Evolutionary conservation across 495 filamentous ascomycete species (phyloP).

Genomic region (Gamarada debralockiae): DNA sequence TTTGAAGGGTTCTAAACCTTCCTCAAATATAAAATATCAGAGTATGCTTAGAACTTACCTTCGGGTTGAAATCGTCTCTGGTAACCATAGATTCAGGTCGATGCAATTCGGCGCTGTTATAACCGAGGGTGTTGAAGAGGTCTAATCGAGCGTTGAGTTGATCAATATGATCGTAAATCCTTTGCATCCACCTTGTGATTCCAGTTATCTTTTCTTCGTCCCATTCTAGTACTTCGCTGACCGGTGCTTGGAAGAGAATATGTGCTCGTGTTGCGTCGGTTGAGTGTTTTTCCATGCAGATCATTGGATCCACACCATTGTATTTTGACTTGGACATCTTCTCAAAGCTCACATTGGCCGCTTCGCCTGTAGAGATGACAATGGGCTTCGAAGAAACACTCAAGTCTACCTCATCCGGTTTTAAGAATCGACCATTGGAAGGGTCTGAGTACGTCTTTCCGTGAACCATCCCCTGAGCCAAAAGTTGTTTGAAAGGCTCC

Average conservation of each 20-base stretch:
- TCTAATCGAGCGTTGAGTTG: no score
- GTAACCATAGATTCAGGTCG: no score
- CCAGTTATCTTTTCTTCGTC: constrained; percentile 80
- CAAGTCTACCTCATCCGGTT: constrained; percentile 70
- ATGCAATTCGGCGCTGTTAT: no score
- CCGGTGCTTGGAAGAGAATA: constrained; percentile 81
- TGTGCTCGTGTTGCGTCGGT: constrained; percentile 84
- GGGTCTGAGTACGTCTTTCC: constrained; percentile 80
- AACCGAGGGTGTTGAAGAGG: no score
- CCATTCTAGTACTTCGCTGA: constrained; percentile 82
- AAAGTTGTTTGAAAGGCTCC: constrained; percentile 77
- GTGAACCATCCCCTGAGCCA: constrained; percentile 91
- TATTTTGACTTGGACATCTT: constrained; percentile 98
- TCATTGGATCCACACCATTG: constrained; percentile 82
- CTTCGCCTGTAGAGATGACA: constrained; percentile 53
- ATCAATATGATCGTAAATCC: constrained; percentile 42
- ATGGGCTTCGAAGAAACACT: constrained; percentile 51
- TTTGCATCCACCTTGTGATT: constrained; percentile 71
- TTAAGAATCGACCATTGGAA: constrained; percentile 69
- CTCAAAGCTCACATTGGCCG: constrained; percentile 64
- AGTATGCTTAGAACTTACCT: no score
- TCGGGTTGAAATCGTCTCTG: no score
- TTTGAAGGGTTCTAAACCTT: no score
- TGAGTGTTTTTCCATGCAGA: constrained; percentile 67
- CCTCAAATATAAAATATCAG: no score